Percentiles rank a stretch among this genome's conserved stretches.
Conservation (phyloP, 1,284 basidiomycete species). For the Gomphus sp. region DNA sequence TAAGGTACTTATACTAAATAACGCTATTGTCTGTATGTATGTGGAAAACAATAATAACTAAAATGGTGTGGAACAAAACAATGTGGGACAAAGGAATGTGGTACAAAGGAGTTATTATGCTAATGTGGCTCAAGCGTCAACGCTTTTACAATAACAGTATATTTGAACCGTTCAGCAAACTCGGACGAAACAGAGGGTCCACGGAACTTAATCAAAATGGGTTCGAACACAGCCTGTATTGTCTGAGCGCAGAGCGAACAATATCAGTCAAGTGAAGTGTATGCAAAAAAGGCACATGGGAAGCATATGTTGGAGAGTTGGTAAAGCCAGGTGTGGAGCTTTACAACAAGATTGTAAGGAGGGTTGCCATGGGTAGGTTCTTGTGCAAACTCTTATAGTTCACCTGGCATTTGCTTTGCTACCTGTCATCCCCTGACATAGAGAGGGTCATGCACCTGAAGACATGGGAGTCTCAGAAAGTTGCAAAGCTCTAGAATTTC, state of each 20-base stretch:
- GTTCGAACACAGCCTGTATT: constrained; percentile 14
- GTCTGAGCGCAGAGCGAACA: background rate
- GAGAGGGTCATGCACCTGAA: too few relatives aligned
- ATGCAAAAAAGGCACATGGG: background rate
- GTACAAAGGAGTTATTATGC: too few relatives aligned
- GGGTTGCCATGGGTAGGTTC: constrained; percentile 15
- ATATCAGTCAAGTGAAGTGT: background rate
- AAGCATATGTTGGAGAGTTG: background rate
- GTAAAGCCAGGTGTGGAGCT: background rate
- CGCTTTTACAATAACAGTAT: too few relatives aligned
- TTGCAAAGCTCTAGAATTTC: too few relatives aligned
- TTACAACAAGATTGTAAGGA: background rate
- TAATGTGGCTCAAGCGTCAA: too few relatives aligned
- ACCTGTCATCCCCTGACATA: constrained; percentile 19
- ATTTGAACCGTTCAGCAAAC: constrained; percentile 75
- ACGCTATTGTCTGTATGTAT: too few relatives aligned
- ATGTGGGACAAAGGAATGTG: too few relatives aligned
- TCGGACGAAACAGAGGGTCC: constrained; percentile 18
- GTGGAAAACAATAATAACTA: too few relatives aligned
- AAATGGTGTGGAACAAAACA: too few relatives aligned
- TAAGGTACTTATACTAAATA: too few relatives aligned
- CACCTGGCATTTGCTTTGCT: constrained; percentile 28
- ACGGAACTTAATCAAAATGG: constrained; percentile 13
- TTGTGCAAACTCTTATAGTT: constrained; percentile 23
- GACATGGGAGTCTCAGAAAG: too few relatives aligned